Evolutionary conservation across 139 green algal species (phyloP).

Genomic region (Deuterostichococcus epilithicus): DNA sequence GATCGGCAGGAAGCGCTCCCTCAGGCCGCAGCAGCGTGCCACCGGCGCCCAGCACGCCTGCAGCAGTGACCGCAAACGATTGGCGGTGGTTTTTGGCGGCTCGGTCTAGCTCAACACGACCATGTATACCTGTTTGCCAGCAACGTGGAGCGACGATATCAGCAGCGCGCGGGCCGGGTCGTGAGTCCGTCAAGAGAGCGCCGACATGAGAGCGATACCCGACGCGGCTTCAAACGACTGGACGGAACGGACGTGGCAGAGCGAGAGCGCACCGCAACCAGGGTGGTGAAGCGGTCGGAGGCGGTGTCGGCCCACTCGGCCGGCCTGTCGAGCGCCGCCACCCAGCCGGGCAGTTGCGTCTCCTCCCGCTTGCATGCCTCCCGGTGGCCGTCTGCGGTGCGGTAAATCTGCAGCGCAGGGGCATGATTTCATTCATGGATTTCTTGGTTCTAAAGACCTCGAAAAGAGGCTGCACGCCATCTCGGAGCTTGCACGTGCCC

Average conservation of each 20-base stretch:
- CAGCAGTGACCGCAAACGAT: neutral
- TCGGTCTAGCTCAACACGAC: neutral
- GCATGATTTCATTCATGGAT: too few relatives aligned
- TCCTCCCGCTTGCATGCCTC: constrained; percentile 17
- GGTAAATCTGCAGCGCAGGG: neutral
- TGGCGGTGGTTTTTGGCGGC: neutral
- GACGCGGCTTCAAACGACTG: neutral
- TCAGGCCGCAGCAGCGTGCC: neutral
- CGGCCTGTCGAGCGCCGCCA: constrained; percentile 7
- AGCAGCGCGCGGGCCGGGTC: too few relatives aligned
- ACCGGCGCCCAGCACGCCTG: neutral
- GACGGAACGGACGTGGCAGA: neutral
- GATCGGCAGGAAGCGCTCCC: neutral
- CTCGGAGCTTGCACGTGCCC: too few relatives aligned
- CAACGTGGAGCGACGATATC: too few relatives aligned
- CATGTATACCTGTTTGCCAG: too few relatives aligned
- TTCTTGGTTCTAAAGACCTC: too few relatives aligned
- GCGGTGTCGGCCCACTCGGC: neutral
- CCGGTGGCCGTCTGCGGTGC: neutral
- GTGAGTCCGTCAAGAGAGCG: too few relatives aligned
- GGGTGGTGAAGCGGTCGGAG: neutral
- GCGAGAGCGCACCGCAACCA: neutral
- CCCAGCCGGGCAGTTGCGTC: constrained; percentile 12
- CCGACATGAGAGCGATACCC: too few relatives aligned
- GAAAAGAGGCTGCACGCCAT: too few relatives aligned